These are phyloP conservation scores for Domatiomyces globalis DNA, from an alignment of 2,329 filamentous ascomycete genomes.

Conservation along the genomic window DNA sequence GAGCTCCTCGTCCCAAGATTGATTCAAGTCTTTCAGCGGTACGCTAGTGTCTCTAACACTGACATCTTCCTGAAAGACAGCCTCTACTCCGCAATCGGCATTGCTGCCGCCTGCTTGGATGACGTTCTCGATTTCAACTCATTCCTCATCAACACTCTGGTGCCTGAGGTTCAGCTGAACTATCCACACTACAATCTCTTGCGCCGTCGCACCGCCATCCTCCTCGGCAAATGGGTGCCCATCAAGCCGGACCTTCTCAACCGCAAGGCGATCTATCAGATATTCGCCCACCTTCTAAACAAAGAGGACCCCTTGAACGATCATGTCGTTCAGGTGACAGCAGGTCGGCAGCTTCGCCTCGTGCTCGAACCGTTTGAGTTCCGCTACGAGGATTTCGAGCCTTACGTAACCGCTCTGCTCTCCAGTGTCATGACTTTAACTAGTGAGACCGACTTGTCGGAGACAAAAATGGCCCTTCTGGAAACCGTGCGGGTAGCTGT, in stretches of 20 bases:
- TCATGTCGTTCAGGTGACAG: slow-evolving; percentile 79
- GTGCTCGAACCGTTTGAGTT: slow-evolving; percentile 80
- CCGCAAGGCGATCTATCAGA: slow-evolving; percentile 60
- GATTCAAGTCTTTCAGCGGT: slow-evolving; percentile 66
- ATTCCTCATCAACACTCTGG: slow-evolving; percentile 61
- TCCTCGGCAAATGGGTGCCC: slow-evolving; percentile 79
- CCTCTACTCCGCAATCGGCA: slow-evolving; percentile 81
- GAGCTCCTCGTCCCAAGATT: slow-evolving; percentile 64
- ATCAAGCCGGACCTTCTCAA: slow-evolving; percentile 58
- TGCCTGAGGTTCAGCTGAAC: slow-evolving; percentile 60
- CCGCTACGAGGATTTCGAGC: slow-evolving; percentile 55
- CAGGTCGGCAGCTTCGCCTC: slow-evolving; percentile 67
- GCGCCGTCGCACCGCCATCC: slow-evolving; percentile 71
- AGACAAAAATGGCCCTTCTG: slow-evolving; percentile 80
- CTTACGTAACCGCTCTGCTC: slow-evolving; percentile 61
- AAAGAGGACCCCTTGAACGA: slow-evolving; percentile 69
- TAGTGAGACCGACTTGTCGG: slow-evolving; percentile 62
- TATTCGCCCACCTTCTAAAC: slow-evolving; percentile 76
- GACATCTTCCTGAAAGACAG: slow-evolving; percentile 82
- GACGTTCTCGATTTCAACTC: slow-evolving; percentile 68
- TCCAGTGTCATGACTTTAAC: slow-evolving; percentile 63
- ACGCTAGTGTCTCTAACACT: slow-evolving; percentile 50
- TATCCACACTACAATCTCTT: slow-evolving; percentile 62
- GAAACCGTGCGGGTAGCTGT: slow-evolving; percentile 75
- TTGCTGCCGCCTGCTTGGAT: slow-evolving; percentile 64